Evolutionary conservation across 169 alveolate species (phyloP).

Genomic region (Eimeria brunetti): DNA sequence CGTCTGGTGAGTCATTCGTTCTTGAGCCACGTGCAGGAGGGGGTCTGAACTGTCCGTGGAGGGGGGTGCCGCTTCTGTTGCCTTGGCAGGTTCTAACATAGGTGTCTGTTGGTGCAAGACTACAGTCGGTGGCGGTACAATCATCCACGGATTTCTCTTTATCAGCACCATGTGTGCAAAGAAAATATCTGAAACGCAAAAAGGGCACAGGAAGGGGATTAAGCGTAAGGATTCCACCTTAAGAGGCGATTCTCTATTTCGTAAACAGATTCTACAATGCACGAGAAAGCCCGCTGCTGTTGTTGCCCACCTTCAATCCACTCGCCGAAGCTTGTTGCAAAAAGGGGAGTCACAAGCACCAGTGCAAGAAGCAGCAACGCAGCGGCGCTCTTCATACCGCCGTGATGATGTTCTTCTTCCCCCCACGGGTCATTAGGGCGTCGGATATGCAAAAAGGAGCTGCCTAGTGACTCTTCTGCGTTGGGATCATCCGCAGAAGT

Average conservation of each 20-base stretch:
- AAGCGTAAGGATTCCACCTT: background rate
- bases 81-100: background rate
- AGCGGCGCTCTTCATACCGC: constrained; percentile 27
- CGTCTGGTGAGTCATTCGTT: constrained; percentile 21
- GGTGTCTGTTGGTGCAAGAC: background rate
- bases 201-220: background rate
- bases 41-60: constrained; percentile 12
- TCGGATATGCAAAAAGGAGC: constrained; percentile 40
- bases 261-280: background rate
- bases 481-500: background rate
- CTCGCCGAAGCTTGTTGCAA: constrained; percentile 54
- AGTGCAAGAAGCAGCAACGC: constrained; percentile 63
- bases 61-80: background rate
- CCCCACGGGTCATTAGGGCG: background rate
- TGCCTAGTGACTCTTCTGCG: background rate
- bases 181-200: constrained; percentile 37
- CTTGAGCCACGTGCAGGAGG: constrained; percentile 15
- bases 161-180: constrained; percentile 63
- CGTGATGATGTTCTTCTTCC: background rate
- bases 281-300: background rate
- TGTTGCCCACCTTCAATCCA: constrained; percentile 63
- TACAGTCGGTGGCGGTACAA: constrained; percentile 48
- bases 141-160: constrained; percentile 59
- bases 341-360: constrained; percentile 36
- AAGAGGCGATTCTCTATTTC: too few relatives aligned